Evolutionary conservation across 495 filamentous ascomycete species (phyloP).

Genomic region (Mytilinidion resinicola): DNA sequence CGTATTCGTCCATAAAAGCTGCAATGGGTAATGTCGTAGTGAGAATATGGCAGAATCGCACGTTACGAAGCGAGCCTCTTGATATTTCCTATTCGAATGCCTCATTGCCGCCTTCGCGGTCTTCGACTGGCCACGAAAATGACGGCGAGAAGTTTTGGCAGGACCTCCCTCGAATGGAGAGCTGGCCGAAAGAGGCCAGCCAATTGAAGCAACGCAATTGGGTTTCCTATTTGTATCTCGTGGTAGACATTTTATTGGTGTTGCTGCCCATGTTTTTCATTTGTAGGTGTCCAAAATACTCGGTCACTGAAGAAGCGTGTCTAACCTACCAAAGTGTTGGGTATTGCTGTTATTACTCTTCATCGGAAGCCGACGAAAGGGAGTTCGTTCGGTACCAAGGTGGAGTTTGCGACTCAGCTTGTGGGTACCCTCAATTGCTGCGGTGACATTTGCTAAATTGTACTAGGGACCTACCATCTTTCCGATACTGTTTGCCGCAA

Average conservation of each 20-base stretch:
- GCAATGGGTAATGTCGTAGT: not conserved
- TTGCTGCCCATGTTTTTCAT: constrained; percentile 21
- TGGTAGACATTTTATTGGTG: constrained; percentile 20
- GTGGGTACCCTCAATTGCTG: not conserved
- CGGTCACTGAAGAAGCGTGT: not conserved
- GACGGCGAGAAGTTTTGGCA: not conserved
- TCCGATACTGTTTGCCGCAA: constrained; percentile 28
- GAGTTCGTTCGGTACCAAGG: constrained; percentile 15
- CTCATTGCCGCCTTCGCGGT: not conserved
- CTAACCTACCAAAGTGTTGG: constrained; percentile 16
- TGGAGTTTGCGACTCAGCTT: constrained; percentile 19
- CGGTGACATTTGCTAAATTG: not conserved
- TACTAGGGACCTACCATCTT: constrained; percentile 27
- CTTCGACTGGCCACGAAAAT: not conserved
- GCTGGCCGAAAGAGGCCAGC: constrained; percentile 12
- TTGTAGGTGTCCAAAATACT: constrained; percentile 1
- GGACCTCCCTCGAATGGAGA: not conserved
- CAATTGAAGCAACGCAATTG: constrained; percentile 16
- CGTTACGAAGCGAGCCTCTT: not conserved
- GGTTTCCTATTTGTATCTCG: constrained; percentile 11
- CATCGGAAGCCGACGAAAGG: constrained; percentile 20
- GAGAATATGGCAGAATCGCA: not conserved
- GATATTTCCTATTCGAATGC: not conserved
- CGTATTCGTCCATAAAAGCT: not conserved
- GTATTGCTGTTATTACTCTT: constrained; percentile 9